Evolutionary conservation across 306 rosid species (phyloP), one percentile per base, ranked within the genome.

Genomic region (Elaeagnus macrophylla): DNA sequence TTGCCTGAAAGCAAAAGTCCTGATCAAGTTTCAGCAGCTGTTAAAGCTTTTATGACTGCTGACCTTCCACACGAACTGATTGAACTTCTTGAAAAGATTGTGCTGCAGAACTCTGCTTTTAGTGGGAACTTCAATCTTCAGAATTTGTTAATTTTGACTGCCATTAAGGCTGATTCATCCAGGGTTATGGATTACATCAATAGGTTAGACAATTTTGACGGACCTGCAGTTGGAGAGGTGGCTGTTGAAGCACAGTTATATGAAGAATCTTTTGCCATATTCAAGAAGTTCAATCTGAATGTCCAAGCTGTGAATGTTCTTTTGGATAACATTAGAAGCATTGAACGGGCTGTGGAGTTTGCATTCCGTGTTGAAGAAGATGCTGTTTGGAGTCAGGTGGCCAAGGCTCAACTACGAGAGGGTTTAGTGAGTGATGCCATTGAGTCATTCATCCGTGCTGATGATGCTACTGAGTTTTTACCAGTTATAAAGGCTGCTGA

Each of bases 311-410:
- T 93, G 64, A 87, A 84, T 75, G 99, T 93, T 57, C 75, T 93
- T 61, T 75, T 93, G 68, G 95, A 91, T 67, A 84, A 80, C 69
- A 84, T 82, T 61, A 86, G 48, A 20, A 91, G 89, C 77, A 87
- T 87, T 50, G 95, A 82, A 49, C 84, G 96, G 64, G 99, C 99
- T 69, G 99, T 82, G 61, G 99, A 91, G 74, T 91, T 91, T 75
- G 96, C 96, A 54, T 91, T 84, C 82, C 81, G 99, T 16, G 96
- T 87, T 61, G 99, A 91, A 80, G 99, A 91, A 75, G 99, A 91
- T 67, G 87, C 89, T 65, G 99, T 91, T 75, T 91, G 99, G 99
- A 84, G 96, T 76, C 95, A 91, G 77, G 96, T 91, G 62, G 99
- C 88, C 56, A 91, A 82, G 81, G 96, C 95, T 59, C 99, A 91